Base-by-base conservation (phyloP, 495 filamentous ascomycete genomes). In the Xylaria nigripes region DNA sequence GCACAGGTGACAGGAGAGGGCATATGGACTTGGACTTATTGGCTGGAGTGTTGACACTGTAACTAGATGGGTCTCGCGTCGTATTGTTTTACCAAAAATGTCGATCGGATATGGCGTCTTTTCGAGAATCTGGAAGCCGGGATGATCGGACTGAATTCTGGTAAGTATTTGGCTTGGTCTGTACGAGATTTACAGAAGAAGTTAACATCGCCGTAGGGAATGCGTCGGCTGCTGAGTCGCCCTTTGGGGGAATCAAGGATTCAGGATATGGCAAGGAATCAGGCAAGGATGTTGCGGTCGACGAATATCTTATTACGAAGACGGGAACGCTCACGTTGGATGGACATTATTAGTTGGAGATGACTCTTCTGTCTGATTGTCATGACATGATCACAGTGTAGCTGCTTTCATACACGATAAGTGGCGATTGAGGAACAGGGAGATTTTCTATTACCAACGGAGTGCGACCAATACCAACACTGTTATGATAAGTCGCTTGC, bases 211-310 rank as follows among this genome's bases (percentile, higher is more conserved):
- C 10, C 19, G 18, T 47, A 72, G 78, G 78, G n/a, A 82, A 83
- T 54, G 72, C 76, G 36, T 86, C 83, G 0, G 79, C 85, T 0
- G 82, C 85, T 1, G 85, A 89, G 61, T 76, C 81, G 9, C 86
- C 86, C 0, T 89, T 89, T 62, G 86, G 86, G 16, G 86, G 80
- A 0, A 85, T 87, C 56, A 89, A 89, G 70, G 84, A 87, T 62
- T 83, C 79, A 6, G 86, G 86, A 0, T 87, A 87, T 60, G 86
- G 86, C 9, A 89, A 89, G 70, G 86, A 88, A 64, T 83, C 79
- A 13, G 85, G 86, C 16, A 86, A 83, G 63, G 85, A 86, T 50
- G 81, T 85, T 23, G 85, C 85, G 2, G 78, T 87, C 21, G 71
- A 78, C 29, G 85, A 87, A 64, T 89, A 85, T 51, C 65, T 87